Evolutionary conservation across 1,284 basidiomycete species (phyloP), one percentile per base, ranked within the genome.

Genomic region (Macrocybe sp.): DNA sequence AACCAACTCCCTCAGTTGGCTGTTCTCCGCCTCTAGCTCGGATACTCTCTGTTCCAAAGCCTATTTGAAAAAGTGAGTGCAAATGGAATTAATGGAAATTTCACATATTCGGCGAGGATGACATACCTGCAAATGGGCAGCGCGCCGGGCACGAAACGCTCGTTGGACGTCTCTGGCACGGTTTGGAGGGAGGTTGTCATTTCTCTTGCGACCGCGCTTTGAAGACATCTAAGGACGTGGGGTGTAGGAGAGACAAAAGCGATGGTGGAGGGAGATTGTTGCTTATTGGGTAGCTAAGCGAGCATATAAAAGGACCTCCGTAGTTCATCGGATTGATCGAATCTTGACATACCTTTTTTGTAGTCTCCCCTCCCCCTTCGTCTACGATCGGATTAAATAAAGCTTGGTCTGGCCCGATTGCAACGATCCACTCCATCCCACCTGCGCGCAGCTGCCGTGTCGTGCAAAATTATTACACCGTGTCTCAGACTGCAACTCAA

Each of bases 161-260:
- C 92, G 75, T 66, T 97, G 92, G 31, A 96, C 92, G 63, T 96
- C 92, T 48, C 92, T 75, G 30, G 93, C 92, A 52, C 92, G 83
- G 61, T 94, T 94, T 33, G 92, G 92, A 54, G 92, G 92, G 36
- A 95, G 81, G 61, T 88, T 89, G 68, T 94, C 89, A 70, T 95
- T 94, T 64, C 91, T 79, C 65, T 94, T 94, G 61, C 92, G 83
- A 52, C 92, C 92, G 58, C 92, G 83, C 68, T 89, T 90, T 50
- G 87, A 89, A 56, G 86, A 87, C 86, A 88, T 89, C 22, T 22
- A 58, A 59, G n/a, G 33, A 38, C 45, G 32, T 52, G 49, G 28
- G 30, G 41, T n/a, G 41, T 42, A 31, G 12, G 10, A 42, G 30
- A 52, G 47, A 48, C 48, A 44, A 59, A 58, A 58, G 55, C 50